These are phyloP conservation scores for Exophiala viscosa DNA, from an alignment of 2,329 filamentous ascomycete genomes.

Conservation along the genomic window DNA sequence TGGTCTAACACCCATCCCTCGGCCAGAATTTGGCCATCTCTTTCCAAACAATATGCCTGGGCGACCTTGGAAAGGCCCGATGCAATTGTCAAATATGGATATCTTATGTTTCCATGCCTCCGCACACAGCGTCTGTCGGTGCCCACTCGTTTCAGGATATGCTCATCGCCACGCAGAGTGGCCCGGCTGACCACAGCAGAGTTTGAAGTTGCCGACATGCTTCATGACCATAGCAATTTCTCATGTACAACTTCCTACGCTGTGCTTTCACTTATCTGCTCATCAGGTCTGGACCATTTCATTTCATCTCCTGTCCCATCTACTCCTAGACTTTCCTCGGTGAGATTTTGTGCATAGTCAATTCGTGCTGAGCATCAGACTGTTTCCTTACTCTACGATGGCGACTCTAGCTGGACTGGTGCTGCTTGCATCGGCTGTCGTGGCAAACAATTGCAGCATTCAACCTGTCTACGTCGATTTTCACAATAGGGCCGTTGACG, in stretches of 20 bases:
- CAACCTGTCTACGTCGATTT: constrained; percentile 44
- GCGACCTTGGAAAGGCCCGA: not conserved
- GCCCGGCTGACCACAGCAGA: constrained; percentile 15
- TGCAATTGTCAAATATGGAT: constrained; percentile 6
- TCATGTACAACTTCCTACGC: constrained; percentile 5
- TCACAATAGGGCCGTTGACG: constrained; percentile 42
- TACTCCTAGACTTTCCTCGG: not conserved
- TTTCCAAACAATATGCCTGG: not conserved
- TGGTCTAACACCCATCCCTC: constrained; percentile 1
- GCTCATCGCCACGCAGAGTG: constrained; percentile 2
- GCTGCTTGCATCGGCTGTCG: constrained; percentile 7
- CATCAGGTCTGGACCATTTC: constrained; percentile 2
- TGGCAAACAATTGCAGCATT: constrained; percentile 15
- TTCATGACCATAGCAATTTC: constrained; percentile 9
- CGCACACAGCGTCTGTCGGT: constrained; percentile 14
- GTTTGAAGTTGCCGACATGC: not conserved
- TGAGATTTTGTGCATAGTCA: not conserved
- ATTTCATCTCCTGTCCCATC: not conserved
- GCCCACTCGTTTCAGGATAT: constrained; percentile 15
- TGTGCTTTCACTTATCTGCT: constrained; percentile 4
- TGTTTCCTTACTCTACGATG: constrained; percentile 8
- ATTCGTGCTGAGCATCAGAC: not conserved
- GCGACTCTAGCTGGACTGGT: constrained; percentile 6
- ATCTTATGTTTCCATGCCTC: not conserved
- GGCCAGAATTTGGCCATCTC: not conserved